Base-by-base conservation (phyloP, 176 grass and related monocot genomes). In the Zizania latifolia region DNA sequence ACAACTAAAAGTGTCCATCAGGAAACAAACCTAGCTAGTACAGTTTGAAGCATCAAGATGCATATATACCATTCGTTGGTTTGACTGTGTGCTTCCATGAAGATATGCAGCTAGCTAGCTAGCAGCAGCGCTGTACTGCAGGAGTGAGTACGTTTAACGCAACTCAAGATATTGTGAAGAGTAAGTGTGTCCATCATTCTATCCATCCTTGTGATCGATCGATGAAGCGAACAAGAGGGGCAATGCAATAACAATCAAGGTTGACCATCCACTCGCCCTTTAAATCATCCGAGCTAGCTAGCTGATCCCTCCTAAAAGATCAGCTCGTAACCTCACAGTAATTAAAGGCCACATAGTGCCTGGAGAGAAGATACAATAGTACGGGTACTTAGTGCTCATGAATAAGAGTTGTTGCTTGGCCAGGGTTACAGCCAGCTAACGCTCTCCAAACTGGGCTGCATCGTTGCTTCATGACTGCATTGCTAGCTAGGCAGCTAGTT, bases 311-410 rank as follows among this genome's bases (percentile, higher is more conserved):
- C 71, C 81, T 71, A 71, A 71, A 89, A 80, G 65, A 76, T 78
- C 85, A 87, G 67, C 79, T 78, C 74, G 79, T 78, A 87, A 87
- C 68, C 67, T 87, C 85, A 64, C 62, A 19, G 59, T 12, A 78
- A 82, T 66, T 78, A 24, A 82, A 78, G 31, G 58, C 38, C 74
- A 78, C 5, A 78, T 78, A 78, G 67, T 87, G 59, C 77, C 86
- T 69, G 19, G 80, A 75, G 81, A 17, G 62, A 46, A 79, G 75
- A 78, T 46, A 65, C 53, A 56, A 65, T 10, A 29, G 29, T 40
- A 45, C 36, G 48, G 48, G n/a, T 67, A 64, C 43, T 74, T 66
- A 70, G 64, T 76, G 63, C 64, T 77, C 63, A 88, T 88, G 80
- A 69, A 75, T 74, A 74, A 29, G 29, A 84, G 62, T 80, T 65